Base-by-base conservation (phyloP, 2,329 filamentous ascomycete genomes). In the Aspergillus intermedius region DNA sequence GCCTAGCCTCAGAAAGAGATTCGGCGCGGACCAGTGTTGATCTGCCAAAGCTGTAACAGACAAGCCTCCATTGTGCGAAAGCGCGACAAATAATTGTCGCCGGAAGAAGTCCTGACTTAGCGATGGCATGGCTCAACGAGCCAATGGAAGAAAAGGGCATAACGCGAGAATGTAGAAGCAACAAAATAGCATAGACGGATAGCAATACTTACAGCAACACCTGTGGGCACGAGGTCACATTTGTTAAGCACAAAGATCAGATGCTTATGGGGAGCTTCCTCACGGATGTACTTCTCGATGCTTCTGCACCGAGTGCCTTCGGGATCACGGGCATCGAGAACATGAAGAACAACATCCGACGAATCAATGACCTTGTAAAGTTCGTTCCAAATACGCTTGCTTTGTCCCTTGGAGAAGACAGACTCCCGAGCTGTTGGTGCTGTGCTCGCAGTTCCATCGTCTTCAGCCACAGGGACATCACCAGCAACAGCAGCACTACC, bases 21-120 rank as follows among this genome's bases (percentile, higher is more conserved):
- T 75, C 70, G 75, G 77, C 75, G 77, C 82, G 85, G 86, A 83
- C 78, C 75, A 77, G 77, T 78, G 77, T 96, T 77, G 71, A 84
- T 98, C 82, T 97, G 85, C 93, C 93, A 96, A 88, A 83, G 86
- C 86, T 89, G 88, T 98, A 98, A 98, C 93, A 94, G 91, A 88
- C 80, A 74, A 74, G 73, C 77, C 82, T 84, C 84, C 88, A 93
- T 83, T 69, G 78, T 71, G 67, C 74, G 70, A 66, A 77, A 73
- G 37, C 70, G 75, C 67, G 68, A 64, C 62, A 73, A 50, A 44
- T 67, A 70, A 22, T 22, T 22, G 74, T 75, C 79, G 82, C 74
- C 74, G 76, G 84, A 82, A 80, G 81, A 77, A 77, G 82, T 77
- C 84, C 86, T 88, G 87, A 94, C 91, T 93, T 94, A 89, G 93